Evolutionary conservation across 345 rosid species (phyloP).

Genomic region (Syzygium grande): DNA sequence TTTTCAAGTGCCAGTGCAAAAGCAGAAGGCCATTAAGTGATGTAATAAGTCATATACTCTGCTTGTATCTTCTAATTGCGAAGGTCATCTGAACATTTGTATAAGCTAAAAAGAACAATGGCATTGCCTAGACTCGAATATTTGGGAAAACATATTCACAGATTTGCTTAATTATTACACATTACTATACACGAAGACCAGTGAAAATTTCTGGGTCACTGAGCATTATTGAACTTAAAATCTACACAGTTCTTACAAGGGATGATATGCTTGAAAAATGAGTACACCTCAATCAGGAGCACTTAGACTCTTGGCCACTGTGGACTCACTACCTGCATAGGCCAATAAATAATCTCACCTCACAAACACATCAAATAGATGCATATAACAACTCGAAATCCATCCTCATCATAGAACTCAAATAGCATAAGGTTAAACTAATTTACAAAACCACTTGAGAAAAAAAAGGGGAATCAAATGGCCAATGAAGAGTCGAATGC

Average conservation of each 20-base stretch:
- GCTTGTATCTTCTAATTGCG: background rate
- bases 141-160: background rate
- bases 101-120: background rate
- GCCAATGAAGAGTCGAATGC: background rate
- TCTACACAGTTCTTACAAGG: background rate
- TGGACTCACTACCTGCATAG: slow-evolving; percentile 82
- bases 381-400: background rate
- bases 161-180: background rate
- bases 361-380: background rate
- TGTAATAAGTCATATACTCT: background rate
- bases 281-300: background rate
- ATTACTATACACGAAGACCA: background rate
- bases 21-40: background rate
- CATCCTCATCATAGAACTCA: background rate
- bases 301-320: slow-evolving; percentile 78
- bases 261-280: background rate
- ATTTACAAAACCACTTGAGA: background rate
- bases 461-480: background rate
- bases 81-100: background rate
- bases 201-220: background rate
- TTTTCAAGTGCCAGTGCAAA: background rate
- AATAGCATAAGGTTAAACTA: background rate
- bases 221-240: slow-evolving; percentile 1
- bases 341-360: background rate
- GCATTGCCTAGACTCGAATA: background rate